These are phyloP conservation scores for Ganoderma meredithae DNA, from an alignment of 1,284 basidiomycete genomes.

Conservation along the genomic window DNA sequence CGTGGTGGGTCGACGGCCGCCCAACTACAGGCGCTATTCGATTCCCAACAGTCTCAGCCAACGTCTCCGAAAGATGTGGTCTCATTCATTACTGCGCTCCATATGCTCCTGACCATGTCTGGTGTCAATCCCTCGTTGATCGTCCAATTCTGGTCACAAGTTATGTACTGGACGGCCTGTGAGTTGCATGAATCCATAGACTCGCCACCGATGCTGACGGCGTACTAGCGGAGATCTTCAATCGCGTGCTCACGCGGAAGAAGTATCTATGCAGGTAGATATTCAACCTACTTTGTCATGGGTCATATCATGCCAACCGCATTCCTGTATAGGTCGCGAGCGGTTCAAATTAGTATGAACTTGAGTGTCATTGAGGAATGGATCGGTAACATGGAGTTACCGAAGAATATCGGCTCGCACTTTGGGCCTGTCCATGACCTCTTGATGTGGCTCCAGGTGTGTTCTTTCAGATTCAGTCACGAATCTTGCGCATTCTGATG, in stretches of 20 bases:
- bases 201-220: conserved; percentile 39
- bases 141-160: conserved; percentile 94
- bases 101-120: conserved; percentile 86
- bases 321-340: conserved; percentile 66
- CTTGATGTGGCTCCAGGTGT: conserved; percentile 86
- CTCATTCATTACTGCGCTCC: conserved; percentile 87
- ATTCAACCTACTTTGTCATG: conserved; percentile 9
- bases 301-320: neutral
- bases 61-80: conserved; percentile 74
- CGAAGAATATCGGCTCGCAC: conserved; percentile 81
- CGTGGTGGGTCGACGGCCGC: conserved; percentile 52
- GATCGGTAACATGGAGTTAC: conserved; percentile 84
- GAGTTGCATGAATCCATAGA: conserved; percentile 40
- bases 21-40: conserved; percentile 62
- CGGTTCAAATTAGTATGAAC: conserved; percentile 92
- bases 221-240: conserved; percentile 87
- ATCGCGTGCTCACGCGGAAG: conserved; percentile 89
- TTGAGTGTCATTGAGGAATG: conserved; percentile 90
- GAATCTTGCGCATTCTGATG: conserved; percentile 20
- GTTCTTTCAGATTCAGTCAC: conserved; percentile 24
- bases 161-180: conserved; percentile 93
- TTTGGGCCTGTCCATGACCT: conserved; percentile 89
- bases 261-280: conserved; percentile 90
- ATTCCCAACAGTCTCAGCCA: conserved; percentile 45
- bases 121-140: conserved; percentile 92